These are phyloP conservation scores for Oxytropis ochrocephala DNA, from an alignment of 306 rosid genomes.

Conservation along the genomic window DNA sequence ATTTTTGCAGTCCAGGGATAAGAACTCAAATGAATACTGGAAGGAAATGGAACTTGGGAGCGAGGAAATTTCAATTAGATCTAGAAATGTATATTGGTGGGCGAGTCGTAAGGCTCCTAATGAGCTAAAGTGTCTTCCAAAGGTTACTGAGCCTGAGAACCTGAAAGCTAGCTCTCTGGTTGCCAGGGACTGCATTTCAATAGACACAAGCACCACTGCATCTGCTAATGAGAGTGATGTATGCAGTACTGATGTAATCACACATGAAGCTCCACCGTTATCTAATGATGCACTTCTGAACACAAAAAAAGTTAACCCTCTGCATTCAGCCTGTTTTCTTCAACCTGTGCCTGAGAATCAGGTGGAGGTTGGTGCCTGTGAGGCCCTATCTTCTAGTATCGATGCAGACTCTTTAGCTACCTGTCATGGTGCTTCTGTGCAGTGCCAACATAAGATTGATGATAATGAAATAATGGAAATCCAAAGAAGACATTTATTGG, in stretches of 20 bases:
- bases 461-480: constrained; percentile 35
- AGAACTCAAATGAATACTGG: constrained; percentile 26
- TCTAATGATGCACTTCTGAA: constrained; percentile 21
- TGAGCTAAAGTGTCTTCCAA: constrained; percentile 14
- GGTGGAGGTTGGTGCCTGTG: constrained; percentile 28
- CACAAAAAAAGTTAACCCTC: constrained; percentile 29
- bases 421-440: constrained; percentile 21
- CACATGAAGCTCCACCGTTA: constrained; percentile 12
- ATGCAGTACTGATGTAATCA: constrained; percentile 14
- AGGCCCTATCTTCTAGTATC: constrained; percentile 26
- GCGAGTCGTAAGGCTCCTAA: constrained; percentile 27
- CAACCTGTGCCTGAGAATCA: constrained; percentile 20
- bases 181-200: constrained; percentile 24
- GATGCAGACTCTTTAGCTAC: constrained; percentile 34
- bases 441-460: constrained; percentile 26
- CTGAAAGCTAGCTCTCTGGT: constrained; percentile 17
- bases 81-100: constrained; percentile 44
- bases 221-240: constrained; percentile 27
- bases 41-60: constrained; percentile 35
- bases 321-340: constrained; percentile 50
- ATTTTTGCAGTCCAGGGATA: constrained; percentile 16
- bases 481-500: constrained; percentile 25
- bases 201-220: constrained; percentile 21
- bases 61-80: constrained; percentile 34
- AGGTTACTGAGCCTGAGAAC: constrained; percentile 30